Evolutionary conservation across 306 rosid species (phyloP).

Genomic region (Urtica urens): DNA sequence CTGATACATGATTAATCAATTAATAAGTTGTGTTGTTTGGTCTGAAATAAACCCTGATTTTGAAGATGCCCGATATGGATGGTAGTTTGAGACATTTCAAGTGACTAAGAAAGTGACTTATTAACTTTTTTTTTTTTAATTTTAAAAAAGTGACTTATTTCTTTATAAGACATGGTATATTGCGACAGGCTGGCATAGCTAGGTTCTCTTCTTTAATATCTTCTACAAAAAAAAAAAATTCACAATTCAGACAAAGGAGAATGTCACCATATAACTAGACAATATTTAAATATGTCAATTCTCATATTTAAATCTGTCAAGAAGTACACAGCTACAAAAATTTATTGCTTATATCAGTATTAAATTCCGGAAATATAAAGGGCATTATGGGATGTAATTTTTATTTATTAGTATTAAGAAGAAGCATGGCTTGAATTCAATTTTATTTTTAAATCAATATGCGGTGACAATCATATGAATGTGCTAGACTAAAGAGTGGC

Average conservation of each 20-base stretch:
- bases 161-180: background rate
- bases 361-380: too few species aligned
- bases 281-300: background rate
- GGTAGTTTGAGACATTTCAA: background rate
- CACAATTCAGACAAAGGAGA: constrained; percentile 2
- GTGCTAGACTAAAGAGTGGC: background rate
- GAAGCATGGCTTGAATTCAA: background rate
- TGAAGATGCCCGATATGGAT: background rate
- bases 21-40: too few species aligned
- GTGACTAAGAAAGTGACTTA: too few species aligned
- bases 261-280: constrained; percentile 1
- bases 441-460: background rate
- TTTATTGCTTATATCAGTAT: background rate
- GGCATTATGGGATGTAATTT: too few species aligned
- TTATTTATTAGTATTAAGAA: too few species aligned
- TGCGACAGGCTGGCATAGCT: constrained; percentile 7
- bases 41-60: too few species aligned
- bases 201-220: background rate
- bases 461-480: constrained; percentile 2
- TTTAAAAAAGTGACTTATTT: constrained; percentile 4
- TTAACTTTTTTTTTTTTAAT: too few species aligned
- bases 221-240: background rate
- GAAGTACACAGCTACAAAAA: background rate
- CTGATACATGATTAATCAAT: too few species aligned
- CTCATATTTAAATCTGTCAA: background rate